These are phyloP conservation scores for Metarhizium album DNA, from an alignment of 2,329 filamentous ascomycete genomes.

Conservation along the genomic window DNA sequence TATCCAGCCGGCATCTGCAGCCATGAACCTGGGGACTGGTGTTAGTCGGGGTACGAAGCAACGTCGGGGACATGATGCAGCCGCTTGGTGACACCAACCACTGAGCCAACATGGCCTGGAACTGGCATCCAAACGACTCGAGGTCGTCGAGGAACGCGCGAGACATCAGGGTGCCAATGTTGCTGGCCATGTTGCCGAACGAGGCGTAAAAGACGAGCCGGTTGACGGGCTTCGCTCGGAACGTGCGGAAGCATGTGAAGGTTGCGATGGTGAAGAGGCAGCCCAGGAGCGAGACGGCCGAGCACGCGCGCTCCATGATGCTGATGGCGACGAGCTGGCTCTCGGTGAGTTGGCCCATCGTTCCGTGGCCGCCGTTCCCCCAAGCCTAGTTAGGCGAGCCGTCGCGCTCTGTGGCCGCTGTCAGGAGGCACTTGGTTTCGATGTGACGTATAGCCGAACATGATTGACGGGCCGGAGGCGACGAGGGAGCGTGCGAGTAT, in stretches of 20 bases:
- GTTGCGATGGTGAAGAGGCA: slow-evolving; percentile 62
- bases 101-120: slow-evolving; percentile 64
- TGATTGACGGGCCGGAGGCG: background rate
- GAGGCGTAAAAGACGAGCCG: background rate
- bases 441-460: background rate
- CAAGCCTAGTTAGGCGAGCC: background rate
- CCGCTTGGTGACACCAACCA: slow-evolving; percentile 39
- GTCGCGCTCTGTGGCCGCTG: background rate
- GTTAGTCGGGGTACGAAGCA: background rate
- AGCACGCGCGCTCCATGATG: slow-evolving; percentile 57
- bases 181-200: background rate
- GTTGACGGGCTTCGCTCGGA: background rate
- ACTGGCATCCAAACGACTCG: slow-evolving; percentile 41
- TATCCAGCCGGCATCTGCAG: slow-evolving; percentile 61
- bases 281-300: slow-evolving; percentile 58
- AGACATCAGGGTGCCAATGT: slow-evolving; percentile 53
- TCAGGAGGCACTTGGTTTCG: background rate
- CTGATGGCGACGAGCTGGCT: slow-evolving; percentile 44
- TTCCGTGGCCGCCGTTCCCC: background rate
- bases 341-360: slow-evolving; percentile 9
- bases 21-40: slow-evolving; percentile 49
- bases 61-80: no score
- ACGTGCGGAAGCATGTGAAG: slow-evolving; percentile 30
- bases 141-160: slow-evolving; percentile 38
- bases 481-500: no score